phyloP scores from a whole-genome alignment of 306 rosid genomes.

The Pyrus communis region DNA sequence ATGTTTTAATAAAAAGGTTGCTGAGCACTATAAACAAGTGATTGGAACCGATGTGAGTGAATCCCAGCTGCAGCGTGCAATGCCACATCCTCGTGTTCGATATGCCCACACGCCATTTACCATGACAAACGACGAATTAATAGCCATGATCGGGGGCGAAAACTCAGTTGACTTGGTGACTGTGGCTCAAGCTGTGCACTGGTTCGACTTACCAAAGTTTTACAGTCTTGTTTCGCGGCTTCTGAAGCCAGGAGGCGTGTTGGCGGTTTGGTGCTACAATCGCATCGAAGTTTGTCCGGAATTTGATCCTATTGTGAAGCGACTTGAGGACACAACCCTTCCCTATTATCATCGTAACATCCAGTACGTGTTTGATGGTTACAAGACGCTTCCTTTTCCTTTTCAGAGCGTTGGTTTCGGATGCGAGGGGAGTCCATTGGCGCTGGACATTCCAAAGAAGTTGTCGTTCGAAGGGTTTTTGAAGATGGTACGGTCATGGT shows the following conservation, averaged over 20 bases:
- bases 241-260: conserved; percentile 20
- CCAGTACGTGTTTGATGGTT: conserved; percentile 7
- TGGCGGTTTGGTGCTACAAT: conserved; percentile 22
- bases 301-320: conserved; percentile 11
- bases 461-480: background rate
- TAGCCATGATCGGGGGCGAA: conserved; percentile 13
- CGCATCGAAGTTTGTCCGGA: background rate
- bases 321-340: background rate
- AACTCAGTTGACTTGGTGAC: conserved; percentile 20
- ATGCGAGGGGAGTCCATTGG: conserved; percentile 21
- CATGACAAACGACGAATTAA: conserved; percentile 15
- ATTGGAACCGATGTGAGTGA: conserved; percentile 26
- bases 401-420: conserved; percentile 32
- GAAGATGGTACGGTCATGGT: conserved; percentile 1
- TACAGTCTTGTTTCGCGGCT: conserved; percentile 6
- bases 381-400: conserved; percentile 27
- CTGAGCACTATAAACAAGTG: conserved; percentile 23
- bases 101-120: conserved; percentile 19
- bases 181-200: conserved; percentile 20
- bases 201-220: conserved; percentile 22
- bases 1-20: conserved; percentile 5
- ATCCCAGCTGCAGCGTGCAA: conserved; percentile 19
- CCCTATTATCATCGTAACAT: background rate
- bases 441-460: conserved; percentile 12
- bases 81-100: conserved; percentile 18